Conservation (phyloP, 2,329 filamentous ascomycete genomes). For the Exophiala lecanii-corni region DNA sequence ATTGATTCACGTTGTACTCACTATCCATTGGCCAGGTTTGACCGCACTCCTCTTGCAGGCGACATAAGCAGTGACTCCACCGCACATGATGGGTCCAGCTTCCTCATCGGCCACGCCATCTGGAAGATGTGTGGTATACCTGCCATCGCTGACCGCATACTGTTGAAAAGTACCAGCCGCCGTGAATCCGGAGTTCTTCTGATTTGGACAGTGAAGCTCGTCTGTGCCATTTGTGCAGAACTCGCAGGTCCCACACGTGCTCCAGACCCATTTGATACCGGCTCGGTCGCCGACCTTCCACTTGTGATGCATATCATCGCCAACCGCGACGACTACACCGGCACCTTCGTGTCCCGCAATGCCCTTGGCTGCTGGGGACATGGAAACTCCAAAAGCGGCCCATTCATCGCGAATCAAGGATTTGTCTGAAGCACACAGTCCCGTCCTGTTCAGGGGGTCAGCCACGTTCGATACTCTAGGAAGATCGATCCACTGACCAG, state of each 20-base stretch:
- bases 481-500: too few species aligned
- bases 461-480: constrained; percentile 29
- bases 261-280: constrained; percentile 89
- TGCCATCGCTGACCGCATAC: constrained; percentile 33
- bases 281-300: constrained; percentile 77
- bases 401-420: constrained; percentile 27
- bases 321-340: constrained; percentile 74
- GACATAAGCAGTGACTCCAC: constrained; percentile 33
- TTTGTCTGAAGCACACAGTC: constrained; percentile 80
- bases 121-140: constrained; percentile 35
- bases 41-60: constrained; percentile 40
- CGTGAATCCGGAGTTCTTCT: constrained; percentile 36
- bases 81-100: constrained; percentile 37
- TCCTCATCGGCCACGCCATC: constrained; percentile 35
- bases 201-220: constrained; percentile 34
- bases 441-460: constrained; percentile 38
- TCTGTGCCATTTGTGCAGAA: constrained; percentile 59
- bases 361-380: constrained; percentile 22
- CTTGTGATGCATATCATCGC: constrained; percentile 66
- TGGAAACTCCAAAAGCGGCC: constrained; percentile 21
- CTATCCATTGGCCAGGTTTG: constrained; percentile 29
- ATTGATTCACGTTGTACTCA: too few species aligned
- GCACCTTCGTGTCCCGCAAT: constrained; percentile 58
- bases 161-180: constrained; percentile 37
- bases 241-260: constrained; percentile 73